phyloP scores from a whole-genome alignment of 2,329 filamentous ascomycete species.

The Hypoxylon rubiginosum region DNA sequence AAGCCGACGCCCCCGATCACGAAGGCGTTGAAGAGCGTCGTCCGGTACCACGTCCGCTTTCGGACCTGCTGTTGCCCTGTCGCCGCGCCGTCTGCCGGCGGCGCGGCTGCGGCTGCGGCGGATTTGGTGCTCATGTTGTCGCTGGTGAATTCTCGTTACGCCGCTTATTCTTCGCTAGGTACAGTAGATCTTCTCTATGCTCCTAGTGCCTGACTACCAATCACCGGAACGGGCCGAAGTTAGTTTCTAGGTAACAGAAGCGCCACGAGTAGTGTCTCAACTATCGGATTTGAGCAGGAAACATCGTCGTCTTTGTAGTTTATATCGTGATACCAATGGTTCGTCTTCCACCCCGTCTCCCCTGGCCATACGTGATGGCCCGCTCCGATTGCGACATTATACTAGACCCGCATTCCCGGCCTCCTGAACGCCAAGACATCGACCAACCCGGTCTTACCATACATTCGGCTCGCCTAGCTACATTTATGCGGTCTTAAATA shows the following conservation, averaged over 20 bases:
- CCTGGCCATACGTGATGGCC: conserved; percentile 19
- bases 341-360: neutral
- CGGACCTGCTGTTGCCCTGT: neutral
- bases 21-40: conserved; percentile 66
- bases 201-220: neutral
- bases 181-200: neutral
- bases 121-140: conserved; percentile 20
- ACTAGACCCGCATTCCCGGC: conserved; percentile 27
- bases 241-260: neutral
- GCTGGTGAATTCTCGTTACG: neutral
- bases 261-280: no score
- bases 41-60: conserved; percentile 60
- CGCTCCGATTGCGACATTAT: conserved; percentile 36
- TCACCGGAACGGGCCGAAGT: neutral
- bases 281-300: neutral
- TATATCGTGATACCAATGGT: neutral
- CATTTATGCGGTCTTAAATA: neutral
- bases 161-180: neutral
- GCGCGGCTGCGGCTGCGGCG: neutral
- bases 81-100: no score
- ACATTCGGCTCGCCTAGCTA: conserved; percentile 22
- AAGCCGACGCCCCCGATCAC: conserved; percentile 67
- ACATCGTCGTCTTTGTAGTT: conserved; percentile 11
- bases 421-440: conserved; percentile 15
- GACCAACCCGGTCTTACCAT: conserved; percentile 5